phyloP scores from a whole-genome alignment of 2,329 filamentous ascomycete species.

The Periconia digitata region DNA sequence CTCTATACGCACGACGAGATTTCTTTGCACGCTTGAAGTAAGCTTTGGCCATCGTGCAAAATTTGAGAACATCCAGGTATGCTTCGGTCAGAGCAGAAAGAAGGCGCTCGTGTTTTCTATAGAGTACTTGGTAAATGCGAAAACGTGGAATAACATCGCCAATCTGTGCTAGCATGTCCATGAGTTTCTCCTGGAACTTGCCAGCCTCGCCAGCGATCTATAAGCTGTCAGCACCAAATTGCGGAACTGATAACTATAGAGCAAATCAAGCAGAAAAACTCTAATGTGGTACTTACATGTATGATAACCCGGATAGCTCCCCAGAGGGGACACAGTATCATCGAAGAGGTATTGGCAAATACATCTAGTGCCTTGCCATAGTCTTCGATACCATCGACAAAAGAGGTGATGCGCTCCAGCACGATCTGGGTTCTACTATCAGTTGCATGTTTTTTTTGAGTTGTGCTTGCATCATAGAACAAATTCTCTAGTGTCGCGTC shows the following conservation, averaged over 20 bases:
- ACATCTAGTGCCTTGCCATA: constrained; percentile 24
- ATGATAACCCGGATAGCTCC: constrained; percentile 22
- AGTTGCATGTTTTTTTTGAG: constrained; percentile 17
- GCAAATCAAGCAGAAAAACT: too few species aligned
- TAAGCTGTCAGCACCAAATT: neutral
- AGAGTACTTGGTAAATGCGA: constrained; percentile 20
- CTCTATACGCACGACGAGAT: constrained; percentile 7
- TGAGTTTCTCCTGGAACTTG: constrained; percentile 20
- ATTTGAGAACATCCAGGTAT: constrained; percentile 19
- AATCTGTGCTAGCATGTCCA: constrained; percentile 25
- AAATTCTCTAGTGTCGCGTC: constrained; percentile 22
- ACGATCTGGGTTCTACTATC: constrained; percentile 13
- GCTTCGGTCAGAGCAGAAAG: constrained; percentile 13
- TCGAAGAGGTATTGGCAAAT: constrained; percentile 15
- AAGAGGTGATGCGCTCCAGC: constrained; percentile 17
- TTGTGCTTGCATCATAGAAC: constrained; percentile 22
- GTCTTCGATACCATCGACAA: constrained; percentile 17
- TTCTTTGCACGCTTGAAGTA: constrained; percentile 15
- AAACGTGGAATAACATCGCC: constrained; percentile 20
- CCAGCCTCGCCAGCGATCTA: constrained; percentile 19
- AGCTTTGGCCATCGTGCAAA: constrained; percentile 17
- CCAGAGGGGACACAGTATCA: constrained; percentile 23
- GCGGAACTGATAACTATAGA: too few species aligned
- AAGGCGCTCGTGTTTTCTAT: constrained; percentile 19
- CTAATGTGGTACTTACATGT: constrained; percentile 19